Evolutionary conservation across 345 rosid species (phyloP).

Genomic region (Heritiera littoralis): DNA sequence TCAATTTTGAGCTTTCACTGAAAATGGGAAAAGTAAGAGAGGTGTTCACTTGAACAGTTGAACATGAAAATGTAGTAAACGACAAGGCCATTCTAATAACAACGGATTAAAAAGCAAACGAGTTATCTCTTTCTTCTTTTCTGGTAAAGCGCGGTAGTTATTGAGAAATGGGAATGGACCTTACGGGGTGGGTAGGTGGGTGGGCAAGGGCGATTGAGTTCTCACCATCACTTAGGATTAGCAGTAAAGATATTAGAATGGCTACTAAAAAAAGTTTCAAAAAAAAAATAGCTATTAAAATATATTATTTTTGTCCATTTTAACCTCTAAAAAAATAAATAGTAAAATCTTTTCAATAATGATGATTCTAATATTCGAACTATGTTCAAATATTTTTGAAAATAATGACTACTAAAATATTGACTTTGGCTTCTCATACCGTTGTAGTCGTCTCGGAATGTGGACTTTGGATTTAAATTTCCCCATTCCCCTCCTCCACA

Average conservation of each 20-base stretch:
- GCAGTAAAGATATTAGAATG: not conserved
- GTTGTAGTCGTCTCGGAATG: no score
- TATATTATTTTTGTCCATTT: no score
- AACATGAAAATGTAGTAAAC: not conserved
- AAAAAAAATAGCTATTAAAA: no score
- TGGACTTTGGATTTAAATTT: not conserved
- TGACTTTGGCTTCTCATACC: not conserved
- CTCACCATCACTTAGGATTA: not conserved
- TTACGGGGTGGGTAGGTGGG: not conserved
- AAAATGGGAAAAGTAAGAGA: conserved; percentile 3
- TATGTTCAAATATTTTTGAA: no score
- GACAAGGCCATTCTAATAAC: not conserved
- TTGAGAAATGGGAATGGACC: not conserved
- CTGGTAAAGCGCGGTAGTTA: not conserved
- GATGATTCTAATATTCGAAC: no score
- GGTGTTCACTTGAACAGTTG: not conserved
- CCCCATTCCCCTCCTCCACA: not conserved
- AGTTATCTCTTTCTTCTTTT: not conserved
- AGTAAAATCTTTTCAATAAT: no score
- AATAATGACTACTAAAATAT: no score
- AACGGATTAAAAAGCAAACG: not conserved
- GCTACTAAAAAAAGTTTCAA: no score
- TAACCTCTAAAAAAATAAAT: no score
- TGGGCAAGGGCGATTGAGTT: not conserved
- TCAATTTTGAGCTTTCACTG: not conserved